Percentiles rank a stretch among this genome's conserved stretches.
These are phyloP conservation scores for Rusavskia elegans DNA, from an alignment of 495 filamentous ascomycete species.

Conservation along the genomic window DNA sequence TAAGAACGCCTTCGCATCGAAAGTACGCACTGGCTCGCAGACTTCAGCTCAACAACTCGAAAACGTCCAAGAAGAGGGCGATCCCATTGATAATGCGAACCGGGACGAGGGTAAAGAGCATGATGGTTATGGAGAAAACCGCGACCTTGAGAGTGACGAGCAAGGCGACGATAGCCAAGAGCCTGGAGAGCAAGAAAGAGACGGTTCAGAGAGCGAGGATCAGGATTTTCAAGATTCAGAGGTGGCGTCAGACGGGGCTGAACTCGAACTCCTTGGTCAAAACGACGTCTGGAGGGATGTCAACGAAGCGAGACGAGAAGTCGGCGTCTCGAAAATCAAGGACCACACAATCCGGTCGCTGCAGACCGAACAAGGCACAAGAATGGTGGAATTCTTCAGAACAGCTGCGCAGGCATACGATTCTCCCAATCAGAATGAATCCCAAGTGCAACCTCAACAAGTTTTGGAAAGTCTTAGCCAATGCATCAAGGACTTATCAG, in stretches of 20 bases:
- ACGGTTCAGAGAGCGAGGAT: no score
- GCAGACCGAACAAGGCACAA: not conserved
- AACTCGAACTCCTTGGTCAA: not conserved
- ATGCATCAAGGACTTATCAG: no score
- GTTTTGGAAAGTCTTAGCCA: no score
- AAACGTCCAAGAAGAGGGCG: not conserved
- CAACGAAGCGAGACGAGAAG: not conserved
- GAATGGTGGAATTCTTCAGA: not conserved
- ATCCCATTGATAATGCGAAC: not conserved
- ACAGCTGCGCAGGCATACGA: no score
- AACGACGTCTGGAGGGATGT: not conserved
- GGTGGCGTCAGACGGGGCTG: not conserved
- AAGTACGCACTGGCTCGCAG: no score
- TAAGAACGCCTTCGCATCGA: no score
- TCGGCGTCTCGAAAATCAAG: not conserved
- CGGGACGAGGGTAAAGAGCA: not conserved
- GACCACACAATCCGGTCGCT: not conserved
- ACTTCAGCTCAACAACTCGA: not conserved
- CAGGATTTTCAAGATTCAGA: not conserved
- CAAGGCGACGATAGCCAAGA: not conserved
- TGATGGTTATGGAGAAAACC: not conserved
- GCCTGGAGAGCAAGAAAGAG: not conserved
- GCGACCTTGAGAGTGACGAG: not conserved
- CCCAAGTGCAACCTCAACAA: no score
- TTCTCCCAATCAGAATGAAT: no score